Evolutionary conservation across 192 early-diverging fungal species (phyloP).

Genomic region (Backusella liffmaniae): DNA sequence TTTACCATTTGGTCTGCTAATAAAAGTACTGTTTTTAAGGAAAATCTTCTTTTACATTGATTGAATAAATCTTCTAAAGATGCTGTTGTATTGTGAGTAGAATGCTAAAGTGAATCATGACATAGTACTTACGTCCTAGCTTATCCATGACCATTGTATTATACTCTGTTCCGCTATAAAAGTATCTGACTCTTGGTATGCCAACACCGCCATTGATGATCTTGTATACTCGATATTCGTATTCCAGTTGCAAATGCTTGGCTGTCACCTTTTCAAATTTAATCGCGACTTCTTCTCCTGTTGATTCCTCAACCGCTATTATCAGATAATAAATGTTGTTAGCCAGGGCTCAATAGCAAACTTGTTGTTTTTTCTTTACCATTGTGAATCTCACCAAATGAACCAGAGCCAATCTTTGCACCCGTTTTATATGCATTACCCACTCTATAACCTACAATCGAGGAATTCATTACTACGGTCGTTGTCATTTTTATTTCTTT

Average conservation of each 20-base stretch:
- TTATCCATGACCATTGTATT: conserved; percentile 88
- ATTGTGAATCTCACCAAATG: conserved; percentile 97
- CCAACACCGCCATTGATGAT: conserved; percentile 90
- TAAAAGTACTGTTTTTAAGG: conserved; percentile 81
- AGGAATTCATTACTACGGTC: conserved; percentile 6
- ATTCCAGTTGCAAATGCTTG: conserved; percentile 96
- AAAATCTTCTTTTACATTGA: conserved; percentile 87
- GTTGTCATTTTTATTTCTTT: not conserved
- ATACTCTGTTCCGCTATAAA: conserved; percentile 77
- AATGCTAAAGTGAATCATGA: too few relatives aligned
- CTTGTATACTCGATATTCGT: conserved; percentile 95
- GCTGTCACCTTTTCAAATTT: conserved; percentile 93
- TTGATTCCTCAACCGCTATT: conserved; percentile 77
- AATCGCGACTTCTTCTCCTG: conserved; percentile 95
- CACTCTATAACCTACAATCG: conserved; percentile 63
- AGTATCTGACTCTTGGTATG: conserved; percentile 84
- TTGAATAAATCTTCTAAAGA: conserved; percentile 89
- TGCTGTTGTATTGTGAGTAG: conserved; percentile 15
- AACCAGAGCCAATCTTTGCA: conserved; percentile 93
- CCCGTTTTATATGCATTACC: conserved; percentile 92
- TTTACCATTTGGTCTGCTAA: conserved; percentile 83
- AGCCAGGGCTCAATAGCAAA: too few relatives aligned
- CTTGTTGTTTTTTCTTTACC: conserved; percentile 47
- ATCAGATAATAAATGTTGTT: too few relatives aligned
- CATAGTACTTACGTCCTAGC: conserved; percentile 55